Evolutionary conservation across 2,329 filamentous ascomycete genomes (phyloP).

Genomic region (Pseudofabraea citricarpa): DNA sequence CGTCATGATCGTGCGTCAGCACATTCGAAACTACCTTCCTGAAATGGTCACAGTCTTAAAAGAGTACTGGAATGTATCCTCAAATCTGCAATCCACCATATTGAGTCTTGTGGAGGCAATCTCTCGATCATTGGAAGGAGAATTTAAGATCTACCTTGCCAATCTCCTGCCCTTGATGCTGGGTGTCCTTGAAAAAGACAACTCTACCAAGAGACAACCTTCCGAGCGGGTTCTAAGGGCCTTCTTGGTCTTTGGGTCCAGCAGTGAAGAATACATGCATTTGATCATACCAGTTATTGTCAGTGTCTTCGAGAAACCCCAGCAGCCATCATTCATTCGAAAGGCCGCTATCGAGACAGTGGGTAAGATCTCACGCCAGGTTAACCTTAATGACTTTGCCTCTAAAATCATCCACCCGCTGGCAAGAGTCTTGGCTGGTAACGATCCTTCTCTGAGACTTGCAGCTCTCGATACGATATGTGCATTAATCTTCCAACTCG

Average conservation of each 20-base stretch:
- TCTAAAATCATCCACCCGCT: slow-evolving; percentile 95
- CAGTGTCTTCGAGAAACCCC: slow-evolving; percentile 84
- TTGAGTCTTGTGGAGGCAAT: slow-evolving; percentile 90
- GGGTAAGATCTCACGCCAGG: slow-evolving; percentile 88
- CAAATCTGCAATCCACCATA: slow-evolving; percentile 84
- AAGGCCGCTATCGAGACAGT: slow-evolving; percentile 93
- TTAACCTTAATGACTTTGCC: slow-evolving; percentile 95
- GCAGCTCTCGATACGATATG: slow-evolving; percentile 91
- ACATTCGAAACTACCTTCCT: slow-evolving; percentile 86
- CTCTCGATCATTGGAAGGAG: slow-evolving; percentile 86
- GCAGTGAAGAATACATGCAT: slow-evolving; percentile 98
- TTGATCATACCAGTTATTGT: slow-evolving; percentile 95
- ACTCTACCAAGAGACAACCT: slow-evolving; percentile 66
- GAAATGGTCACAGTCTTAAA: slow-evolving; percentile 82
- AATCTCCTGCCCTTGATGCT: slow-evolving; percentile 90
- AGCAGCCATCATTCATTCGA: slow-evolving; percentile 72
- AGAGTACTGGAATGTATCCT: slow-evolving; percentile 82
- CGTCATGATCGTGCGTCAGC: slow-evolving; percentile 91
- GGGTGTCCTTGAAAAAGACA: slow-evolving; percentile 84
- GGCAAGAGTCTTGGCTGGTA: slow-evolving; percentile 71
- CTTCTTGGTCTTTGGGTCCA: slow-evolving; percentile 92
- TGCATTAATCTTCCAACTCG: slow-evolving; percentile 91
- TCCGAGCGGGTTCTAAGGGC: slow-evolving; percentile 91
- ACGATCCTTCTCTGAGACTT: slow-evolving; percentile 68
- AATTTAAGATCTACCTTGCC: slow-evolving; percentile 96